These are phyloP conservation scores for Tolypocladium inflatum DNA, from an alignment of 2,329 filamentous ascomycete genomes.

Conservation along the genomic window DNA sequence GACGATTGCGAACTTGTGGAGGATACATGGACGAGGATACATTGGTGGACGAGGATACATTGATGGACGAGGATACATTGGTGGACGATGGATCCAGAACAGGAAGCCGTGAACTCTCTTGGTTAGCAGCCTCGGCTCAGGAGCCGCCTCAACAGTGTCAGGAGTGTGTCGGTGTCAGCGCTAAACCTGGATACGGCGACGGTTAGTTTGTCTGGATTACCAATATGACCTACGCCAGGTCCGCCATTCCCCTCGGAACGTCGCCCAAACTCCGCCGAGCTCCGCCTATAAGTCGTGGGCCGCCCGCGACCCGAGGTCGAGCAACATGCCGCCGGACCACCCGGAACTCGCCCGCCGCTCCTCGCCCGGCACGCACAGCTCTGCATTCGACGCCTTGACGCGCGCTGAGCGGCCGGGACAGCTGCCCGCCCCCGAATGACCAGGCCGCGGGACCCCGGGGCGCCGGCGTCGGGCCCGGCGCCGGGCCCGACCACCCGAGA, in stretches of 20 bases:
- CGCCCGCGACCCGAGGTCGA: background rate
- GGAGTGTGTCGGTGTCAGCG: too few relatives aligned
- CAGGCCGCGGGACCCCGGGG: background rate
- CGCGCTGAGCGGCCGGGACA: background rate
- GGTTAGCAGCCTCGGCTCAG: too few relatives aligned
- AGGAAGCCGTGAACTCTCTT: too few relatives aligned
- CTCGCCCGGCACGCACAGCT: background rate
- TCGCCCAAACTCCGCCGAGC: background rate
- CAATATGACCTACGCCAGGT: too few relatives aligned
- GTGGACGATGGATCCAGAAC: too few relatives aligned
- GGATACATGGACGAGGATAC: too few relatives aligned
- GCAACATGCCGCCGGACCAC: background rate
- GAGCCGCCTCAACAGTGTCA: too few relatives aligned
- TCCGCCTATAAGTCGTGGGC: background rate
- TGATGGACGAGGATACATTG: too few relatives aligned
- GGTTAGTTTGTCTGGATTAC: too few relatives aligned
- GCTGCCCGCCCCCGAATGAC: background rate
- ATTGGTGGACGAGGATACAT: too few relatives aligned
- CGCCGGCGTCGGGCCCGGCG: background rate
- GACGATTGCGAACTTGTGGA: too few relatives aligned
- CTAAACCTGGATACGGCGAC: too few relatives aligned
- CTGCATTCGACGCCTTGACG: background rate
- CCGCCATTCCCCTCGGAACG: background rate
- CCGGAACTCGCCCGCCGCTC: background rate
- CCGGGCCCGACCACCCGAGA: background rate